Conservation (phyloP, 2,329 filamentous ascomycete species). For the Monosporascus sp. region DNA sequence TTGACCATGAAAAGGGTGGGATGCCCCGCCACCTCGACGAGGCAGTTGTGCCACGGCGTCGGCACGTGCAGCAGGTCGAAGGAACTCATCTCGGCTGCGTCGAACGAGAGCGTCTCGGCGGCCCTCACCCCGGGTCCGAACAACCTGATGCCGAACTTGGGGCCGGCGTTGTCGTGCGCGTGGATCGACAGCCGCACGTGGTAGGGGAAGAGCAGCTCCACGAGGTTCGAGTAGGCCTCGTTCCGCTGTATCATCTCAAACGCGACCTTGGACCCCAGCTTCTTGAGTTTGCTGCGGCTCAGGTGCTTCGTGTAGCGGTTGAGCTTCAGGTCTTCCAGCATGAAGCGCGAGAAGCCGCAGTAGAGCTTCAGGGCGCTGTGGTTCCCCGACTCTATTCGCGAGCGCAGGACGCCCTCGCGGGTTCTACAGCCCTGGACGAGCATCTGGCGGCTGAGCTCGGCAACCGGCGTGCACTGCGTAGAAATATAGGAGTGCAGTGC, state of each 20-base stretch:
- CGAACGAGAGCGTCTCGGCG: conserved; percentile 10
- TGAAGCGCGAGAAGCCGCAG: conserved; percentile 57
- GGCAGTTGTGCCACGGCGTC: conserved; percentile 38
- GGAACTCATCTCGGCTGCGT: conserved; percentile 3
- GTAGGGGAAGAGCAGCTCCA: conserved; percentile 40
- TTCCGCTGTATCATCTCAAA: conserved; percentile 36
- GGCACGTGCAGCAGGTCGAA: conserved; percentile 28
- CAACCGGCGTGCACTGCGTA: conserved; percentile 20
- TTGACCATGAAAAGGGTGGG: conserved; percentile 12
- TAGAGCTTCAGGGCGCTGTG: conserved; percentile 45
- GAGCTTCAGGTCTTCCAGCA: conserved; percentile 28
- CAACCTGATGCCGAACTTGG: conserved; percentile 35
- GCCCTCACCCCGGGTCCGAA: conserved; percentile 27
- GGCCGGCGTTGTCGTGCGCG: conserved; percentile 35
- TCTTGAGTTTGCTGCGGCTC: conserved; percentile 24
- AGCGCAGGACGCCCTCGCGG: conserved; percentile 22
- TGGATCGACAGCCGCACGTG: conserved; percentile 44
- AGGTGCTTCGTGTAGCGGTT: conserved; percentile 19
- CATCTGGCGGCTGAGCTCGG: conserved; percentile 28
- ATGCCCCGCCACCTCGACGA: conserved; percentile 19
- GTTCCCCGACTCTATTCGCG: conserved; percentile 24
- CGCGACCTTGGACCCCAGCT: conserved; percentile 24
- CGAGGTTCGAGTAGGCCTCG: conserved; percentile 42
- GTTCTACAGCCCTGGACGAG: conserved; percentile 31
- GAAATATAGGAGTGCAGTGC: conserved; percentile 28